phyloP scores from a whole-genome alignment of 73 alveolate genomes.

The Tetrahymena elliotti region DNA sequence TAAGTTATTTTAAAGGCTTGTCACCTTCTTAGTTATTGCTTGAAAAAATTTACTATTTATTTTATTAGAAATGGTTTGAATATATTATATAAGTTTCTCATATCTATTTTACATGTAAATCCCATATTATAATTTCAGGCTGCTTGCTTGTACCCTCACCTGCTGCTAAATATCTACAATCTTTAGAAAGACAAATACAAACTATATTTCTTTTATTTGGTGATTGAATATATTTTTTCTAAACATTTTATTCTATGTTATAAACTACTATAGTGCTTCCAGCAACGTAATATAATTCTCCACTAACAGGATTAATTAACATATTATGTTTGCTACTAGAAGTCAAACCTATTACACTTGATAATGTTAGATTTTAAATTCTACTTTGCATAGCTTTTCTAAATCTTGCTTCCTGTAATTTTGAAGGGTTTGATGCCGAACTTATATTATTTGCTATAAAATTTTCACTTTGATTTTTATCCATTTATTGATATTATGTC shows the following conservation, averaged over 20 bases:
- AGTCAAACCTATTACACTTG: neutral
- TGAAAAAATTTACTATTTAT: neutral
- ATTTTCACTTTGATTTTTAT: neutral
- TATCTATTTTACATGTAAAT: neutral
- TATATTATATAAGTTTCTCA: neutral
- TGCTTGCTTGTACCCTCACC: neutral
- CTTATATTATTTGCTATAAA: neutral
- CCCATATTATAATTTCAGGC: neutral
- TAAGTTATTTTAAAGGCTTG: conserved; percentile 23
- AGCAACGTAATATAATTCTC: neutral
- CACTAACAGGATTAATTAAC: neutral
- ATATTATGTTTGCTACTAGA: neutral
- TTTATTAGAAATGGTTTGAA: neutral
- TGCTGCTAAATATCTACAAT: neutral
- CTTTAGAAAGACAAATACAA: neutral
- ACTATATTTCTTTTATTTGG: neutral
- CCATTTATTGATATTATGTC: neutral
- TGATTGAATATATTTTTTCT: neutral
- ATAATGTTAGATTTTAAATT: neutral
- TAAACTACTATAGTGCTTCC: neutral
- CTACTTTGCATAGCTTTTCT: neutral
- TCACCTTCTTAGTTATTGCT: neutral
- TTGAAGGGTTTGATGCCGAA: neutral
- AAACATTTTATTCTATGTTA: neutral
- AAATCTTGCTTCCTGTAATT: neutral